These are phyloP conservation scores for Podospora sp. DNA, from an alignment of 495 filamentous ascomycete genomes.

Conservation along the genomic window DNA sequence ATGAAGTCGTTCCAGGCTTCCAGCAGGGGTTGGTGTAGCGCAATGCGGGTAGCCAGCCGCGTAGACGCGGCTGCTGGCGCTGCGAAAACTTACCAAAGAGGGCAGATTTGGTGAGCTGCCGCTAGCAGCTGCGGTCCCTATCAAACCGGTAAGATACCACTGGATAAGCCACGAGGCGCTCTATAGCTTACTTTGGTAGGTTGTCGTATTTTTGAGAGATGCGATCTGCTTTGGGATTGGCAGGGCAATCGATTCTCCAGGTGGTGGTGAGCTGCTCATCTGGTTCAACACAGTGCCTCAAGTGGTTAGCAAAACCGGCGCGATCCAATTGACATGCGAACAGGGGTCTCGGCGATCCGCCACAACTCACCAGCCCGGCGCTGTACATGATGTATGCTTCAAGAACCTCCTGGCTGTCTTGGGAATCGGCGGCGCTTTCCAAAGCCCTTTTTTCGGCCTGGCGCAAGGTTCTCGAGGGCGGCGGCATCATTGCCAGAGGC, in stretches of 20 bases:
- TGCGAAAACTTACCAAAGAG: constrained; percentile 7
- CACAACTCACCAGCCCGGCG: constrained; percentile 31
- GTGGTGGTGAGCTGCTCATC: constrained; percentile 35
- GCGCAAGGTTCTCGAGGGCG: constrained; percentile 17
- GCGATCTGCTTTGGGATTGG: constrained; percentile 17
- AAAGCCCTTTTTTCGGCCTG: constrained; percentile 28
- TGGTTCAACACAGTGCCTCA: constrained; percentile 19
- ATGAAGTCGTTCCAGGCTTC: constrained; percentile 7
- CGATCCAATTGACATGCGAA: not conserved
- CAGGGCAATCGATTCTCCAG: constrained; percentile 6
- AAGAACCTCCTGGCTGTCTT: constrained; percentile 33
- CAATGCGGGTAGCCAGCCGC: not conserved
- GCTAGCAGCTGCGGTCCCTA: not conserved
- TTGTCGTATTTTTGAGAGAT: not conserved
- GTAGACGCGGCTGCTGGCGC: constrained; percentile 6
- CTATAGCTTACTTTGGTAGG: not conserved
- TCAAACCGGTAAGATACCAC: not conserved
- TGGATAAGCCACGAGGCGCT: not conserved
- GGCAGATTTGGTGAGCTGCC: constrained; percentile 2
- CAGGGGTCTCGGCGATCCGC: not conserved
- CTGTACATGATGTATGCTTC: constrained; percentile 29
- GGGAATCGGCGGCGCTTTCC: constrained; percentile 28
- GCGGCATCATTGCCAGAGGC: not conserved
- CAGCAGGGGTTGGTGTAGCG: not conserved
- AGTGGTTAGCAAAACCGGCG: constrained; percentile 20